phyloP scores from a whole-genome alignment of 345 rosid species.

The Dovyalis caffra region DNA sequence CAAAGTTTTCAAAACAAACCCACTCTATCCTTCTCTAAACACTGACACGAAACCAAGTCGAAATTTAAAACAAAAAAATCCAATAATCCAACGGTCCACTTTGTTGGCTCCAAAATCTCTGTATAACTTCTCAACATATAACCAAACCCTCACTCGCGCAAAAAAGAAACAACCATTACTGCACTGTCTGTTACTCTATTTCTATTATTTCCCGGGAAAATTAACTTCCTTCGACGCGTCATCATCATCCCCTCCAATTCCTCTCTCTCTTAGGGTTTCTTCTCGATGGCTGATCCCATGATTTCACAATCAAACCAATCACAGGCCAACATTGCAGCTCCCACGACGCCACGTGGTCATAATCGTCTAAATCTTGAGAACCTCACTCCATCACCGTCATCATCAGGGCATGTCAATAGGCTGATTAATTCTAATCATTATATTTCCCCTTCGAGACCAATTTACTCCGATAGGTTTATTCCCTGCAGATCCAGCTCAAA shows the following conservation, averaged over 20 bases:
- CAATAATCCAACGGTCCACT: background rate
- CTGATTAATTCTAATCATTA: slow-evolving; percentile 65
- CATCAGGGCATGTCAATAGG: slow-evolving; percentile 58
- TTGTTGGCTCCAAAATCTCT: background rate
- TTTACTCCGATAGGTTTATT: slow-evolving; percentile 90
- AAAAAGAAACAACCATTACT: background rate
- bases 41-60: background rate
- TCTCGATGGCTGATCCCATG: slow-evolving; percentile 24
- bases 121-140: background rate
- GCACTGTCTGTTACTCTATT: background rate
- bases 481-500: slow-evolving; percentile 95
- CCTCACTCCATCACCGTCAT: slow-evolving; percentile 25
- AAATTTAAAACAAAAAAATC: background rate
- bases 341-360: slow-evolving; percentile 42
- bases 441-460: slow-evolving; percentile 71
- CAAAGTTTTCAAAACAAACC: background rate
- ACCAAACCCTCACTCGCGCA: background rate
- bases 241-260: background rate
- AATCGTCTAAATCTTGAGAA: slow-evolving; percentile 41
- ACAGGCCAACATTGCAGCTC: background rate
- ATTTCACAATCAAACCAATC: background rate
- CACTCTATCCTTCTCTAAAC: background rate
- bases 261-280: slow-evolving; percentile 5
- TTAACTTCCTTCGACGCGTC: slow-evolving; percentile 10
- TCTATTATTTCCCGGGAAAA: slow-evolving; percentile 19